Conservation (phyloP, 345 rosid species). For the Aethionema arabicum region DNA sequence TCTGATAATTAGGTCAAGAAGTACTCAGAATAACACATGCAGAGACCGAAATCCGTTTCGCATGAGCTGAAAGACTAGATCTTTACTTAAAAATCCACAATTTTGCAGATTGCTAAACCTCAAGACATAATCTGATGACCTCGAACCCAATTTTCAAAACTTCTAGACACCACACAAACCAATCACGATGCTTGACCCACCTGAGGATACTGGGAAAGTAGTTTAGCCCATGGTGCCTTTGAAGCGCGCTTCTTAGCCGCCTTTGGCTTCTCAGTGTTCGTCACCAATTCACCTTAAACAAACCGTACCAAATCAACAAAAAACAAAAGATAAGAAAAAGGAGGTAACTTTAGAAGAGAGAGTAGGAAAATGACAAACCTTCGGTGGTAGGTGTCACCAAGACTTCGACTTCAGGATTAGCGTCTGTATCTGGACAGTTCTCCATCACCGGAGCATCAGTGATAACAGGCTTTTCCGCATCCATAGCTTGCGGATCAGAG, state of each 20-base stretch:
- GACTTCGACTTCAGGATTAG: slow-evolving; percentile 47
- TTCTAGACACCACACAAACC: not conserved
- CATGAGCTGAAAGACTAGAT: slow-evolving; percentile 16
- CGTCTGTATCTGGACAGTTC: slow-evolving; percentile 47
- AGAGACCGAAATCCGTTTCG: slow-evolving; percentile 13
- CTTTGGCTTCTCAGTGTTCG: slow-evolving; percentile 31
- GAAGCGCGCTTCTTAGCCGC: slow-evolving; percentile 39
- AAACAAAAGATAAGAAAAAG: slow-evolving; percentile 21
- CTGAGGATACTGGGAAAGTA: slow-evolving; percentile 85
- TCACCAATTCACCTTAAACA: slow-evolving; percentile 48
- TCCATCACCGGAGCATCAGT: slow-evolving; percentile 42
- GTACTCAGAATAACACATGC: slow-evolving; percentile 4
- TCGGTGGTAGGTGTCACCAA: slow-evolving; percentile 48
- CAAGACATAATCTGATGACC: not conserved
- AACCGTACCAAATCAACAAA: slow-evolving; percentile 27
- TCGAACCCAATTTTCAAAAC: not conserved
- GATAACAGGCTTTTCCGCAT: slow-evolving; percentile 40
- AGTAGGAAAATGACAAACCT: slow-evolving; percentile 46
- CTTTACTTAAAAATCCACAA: not conserved
- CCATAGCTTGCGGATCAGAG: slow-evolving; percentile 59
- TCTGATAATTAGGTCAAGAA: not conserved
- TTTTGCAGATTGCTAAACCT: slow-evolving; percentile 7
- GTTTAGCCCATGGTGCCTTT: slow-evolving; percentile 82
- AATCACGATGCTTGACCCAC: slow-evolving; percentile 39
- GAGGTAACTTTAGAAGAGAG: not conserved